Evolutionary conservation across 148 eudicot genomes (phyloP).

Genomic region (Talinum fruticosum): DNA sequence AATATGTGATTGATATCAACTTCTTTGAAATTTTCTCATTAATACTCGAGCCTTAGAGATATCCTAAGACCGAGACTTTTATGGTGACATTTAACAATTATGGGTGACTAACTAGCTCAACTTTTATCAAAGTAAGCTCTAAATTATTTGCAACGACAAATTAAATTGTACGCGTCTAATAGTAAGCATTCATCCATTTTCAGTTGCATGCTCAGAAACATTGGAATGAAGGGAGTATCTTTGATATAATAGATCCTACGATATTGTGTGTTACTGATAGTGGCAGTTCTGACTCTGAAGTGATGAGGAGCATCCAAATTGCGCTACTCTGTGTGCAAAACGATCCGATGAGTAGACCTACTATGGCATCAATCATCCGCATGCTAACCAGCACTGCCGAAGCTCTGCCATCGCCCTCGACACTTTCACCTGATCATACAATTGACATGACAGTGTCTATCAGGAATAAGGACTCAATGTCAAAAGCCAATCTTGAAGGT

Average conservation of each 20-base stretch:
- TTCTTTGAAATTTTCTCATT: too few relatives aligned
- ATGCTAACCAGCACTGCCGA: not conserved
- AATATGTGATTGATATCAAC: too few relatives aligned
- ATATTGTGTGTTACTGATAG: not conserved
- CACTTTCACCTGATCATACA: not conserved
- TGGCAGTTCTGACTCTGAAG: not conserved
- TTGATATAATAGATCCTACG: not conserved
- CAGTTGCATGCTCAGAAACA: not conserved
- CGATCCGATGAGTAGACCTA: not conserved
- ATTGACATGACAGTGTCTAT: not conserved
- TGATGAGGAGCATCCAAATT: not conserved
- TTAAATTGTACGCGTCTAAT: too few relatives aligned
- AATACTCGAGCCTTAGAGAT: too few relatives aligned
- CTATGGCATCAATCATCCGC: not conserved
- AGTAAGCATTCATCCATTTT: not conserved
- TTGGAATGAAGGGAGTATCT: not conserved
- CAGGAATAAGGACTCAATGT: not conserved
- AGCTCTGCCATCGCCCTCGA: not conserved
- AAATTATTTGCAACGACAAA: too few relatives aligned
- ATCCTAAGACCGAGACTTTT: too few relatives aligned
- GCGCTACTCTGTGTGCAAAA: not conserved
- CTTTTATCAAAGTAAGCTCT: too few relatives aligned
- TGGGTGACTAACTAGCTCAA: too few relatives aligned
- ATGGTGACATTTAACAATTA: too few relatives aligned
- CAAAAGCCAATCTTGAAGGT: not conserved